phyloP scores from a whole-genome alignment of 257 asterid genomes.

The Echites panduratus region DNA sequence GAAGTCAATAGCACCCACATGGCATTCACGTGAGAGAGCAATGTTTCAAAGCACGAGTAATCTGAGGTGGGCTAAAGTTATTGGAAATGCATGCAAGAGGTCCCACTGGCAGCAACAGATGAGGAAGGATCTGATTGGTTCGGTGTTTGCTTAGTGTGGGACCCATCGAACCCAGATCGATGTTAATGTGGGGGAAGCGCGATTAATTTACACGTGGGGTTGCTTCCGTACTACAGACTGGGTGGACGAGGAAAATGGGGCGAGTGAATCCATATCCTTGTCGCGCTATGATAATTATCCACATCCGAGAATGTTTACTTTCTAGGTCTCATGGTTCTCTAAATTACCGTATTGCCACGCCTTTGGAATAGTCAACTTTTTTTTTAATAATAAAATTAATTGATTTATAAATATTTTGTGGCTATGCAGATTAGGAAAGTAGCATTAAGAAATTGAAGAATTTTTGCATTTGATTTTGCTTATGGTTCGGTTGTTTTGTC shows the following conservation, averaged over 20 bases:
- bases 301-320: neutral
- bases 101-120: neutral
- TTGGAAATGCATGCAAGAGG: neutral
- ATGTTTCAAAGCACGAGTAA: neutral
- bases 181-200: neutral
- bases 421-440: constrained; percentile 9
- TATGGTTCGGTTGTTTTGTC: constrained; percentile 2
- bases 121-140: constrained; percentile 6
- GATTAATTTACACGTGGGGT: constrained; percentile 23
- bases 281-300: constrained; percentile 27
- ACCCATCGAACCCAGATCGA: constrained; percentile 8
- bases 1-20: constrained; percentile 16
- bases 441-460: neutral
- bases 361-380: neutral
- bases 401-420: neutral
- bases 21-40: constrained; percentile 25
- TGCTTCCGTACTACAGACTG: constrained; percentile 11
- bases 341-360: constrained; percentile 21
- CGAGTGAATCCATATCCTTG: constrained; percentile 21
- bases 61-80: constrained; percentile 3
- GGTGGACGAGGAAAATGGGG: constrained; percentile 44
- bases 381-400: neutral
- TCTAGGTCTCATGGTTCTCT: neutral
- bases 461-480: too few relatives aligned
- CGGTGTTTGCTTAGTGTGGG: neutral